Conservation (phyloP, 176 grass and related monocot species). For the Eremochloa ophiuroides region DNA sequence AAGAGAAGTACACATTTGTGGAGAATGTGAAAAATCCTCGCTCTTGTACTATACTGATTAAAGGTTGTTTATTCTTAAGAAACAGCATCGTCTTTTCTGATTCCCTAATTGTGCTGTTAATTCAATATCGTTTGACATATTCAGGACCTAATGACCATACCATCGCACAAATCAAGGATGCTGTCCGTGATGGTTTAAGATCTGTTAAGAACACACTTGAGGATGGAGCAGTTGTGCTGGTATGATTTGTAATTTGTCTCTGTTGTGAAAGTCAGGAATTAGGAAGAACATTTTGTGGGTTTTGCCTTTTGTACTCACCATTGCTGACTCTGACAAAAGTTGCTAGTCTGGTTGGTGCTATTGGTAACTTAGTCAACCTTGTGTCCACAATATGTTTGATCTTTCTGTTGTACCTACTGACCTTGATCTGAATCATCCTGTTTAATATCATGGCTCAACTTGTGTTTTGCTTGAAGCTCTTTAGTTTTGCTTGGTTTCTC, state of each 20-base stretch:
- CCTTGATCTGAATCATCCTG: neutral
- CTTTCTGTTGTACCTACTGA: neutral
- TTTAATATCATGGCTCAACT: neutral
- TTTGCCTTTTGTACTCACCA: neutral
- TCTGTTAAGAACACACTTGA: conserved; percentile 94
- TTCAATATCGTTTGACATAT: conserved; percentile 14
- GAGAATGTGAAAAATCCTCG: conserved; percentile 91
- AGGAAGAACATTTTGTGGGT: neutral
- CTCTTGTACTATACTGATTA: conserved; percentile 97
- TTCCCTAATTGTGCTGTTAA: neutral
- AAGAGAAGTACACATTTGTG: conserved; percentile 98
- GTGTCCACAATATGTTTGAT: neutral
- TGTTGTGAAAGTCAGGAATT: neutral
- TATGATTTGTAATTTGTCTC: conserved; percentile 34
- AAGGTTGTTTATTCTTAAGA: conserved; percentile 57
- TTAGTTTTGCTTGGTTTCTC: neutral
- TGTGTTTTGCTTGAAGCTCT: neutral
- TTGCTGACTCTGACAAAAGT: neutral
- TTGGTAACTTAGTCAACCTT: neutral
- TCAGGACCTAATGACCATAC: conserved; percentile 98
- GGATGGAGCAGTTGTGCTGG: conserved; percentile 90
- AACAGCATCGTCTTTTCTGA: conserved; percentile 2
- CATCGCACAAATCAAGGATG: conserved; percentile 98
- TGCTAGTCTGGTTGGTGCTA: neutral
- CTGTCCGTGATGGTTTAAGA: conserved; percentile 85